Evolutionary conservation across 2,329 filamentous ascomycete species (phyloP).

Genomic region (Cryphonectria parasitica): DNA sequence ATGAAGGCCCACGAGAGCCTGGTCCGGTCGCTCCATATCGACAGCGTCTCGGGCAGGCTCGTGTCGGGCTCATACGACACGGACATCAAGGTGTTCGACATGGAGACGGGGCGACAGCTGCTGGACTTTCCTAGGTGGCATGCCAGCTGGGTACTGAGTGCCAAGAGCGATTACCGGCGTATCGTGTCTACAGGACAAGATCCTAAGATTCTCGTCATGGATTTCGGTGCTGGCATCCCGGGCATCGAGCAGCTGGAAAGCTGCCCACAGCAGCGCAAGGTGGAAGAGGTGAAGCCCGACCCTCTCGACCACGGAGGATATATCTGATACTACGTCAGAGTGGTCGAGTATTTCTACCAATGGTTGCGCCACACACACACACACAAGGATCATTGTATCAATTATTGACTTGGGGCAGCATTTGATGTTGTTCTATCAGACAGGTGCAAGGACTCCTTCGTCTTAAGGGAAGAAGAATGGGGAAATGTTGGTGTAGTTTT

Average conservation of each 20-base stretch:
- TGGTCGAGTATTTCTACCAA: background rate
- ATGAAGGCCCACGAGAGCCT: constrained; percentile 83
- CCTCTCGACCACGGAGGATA: constrained; percentile 18
- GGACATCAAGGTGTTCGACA: constrained; percentile 93
- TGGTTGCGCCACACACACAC: background rate
- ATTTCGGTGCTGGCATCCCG: constrained; percentile 73
- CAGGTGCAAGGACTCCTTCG: too few relatives aligned
- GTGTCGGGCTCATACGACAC: constrained; percentile 94
- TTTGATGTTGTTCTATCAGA: too few relatives aligned
- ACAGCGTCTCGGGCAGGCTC: constrained; percentile 82
- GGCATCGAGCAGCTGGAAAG: constrained; percentile 65
- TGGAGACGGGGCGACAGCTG: constrained; percentile 75
- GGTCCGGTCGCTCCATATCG: constrained; percentile 88
- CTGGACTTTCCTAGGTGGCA: constrained; percentile 95
- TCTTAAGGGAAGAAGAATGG: too few relatives aligned
- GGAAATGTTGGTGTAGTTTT: too few relatives aligned
- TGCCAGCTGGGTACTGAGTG: constrained; percentile 92
- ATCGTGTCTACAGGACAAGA: constrained; percentile 96
- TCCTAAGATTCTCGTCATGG: constrained; percentile 87
- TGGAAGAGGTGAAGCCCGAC: constrained; percentile 10
- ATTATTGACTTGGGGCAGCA: background rate
- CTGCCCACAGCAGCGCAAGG: constrained; percentile 15
- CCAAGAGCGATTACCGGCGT: constrained; percentile 92
- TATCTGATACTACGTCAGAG: background rate
- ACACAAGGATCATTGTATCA: background rate